These are phyloP conservation scores for Torulaspora delbrueckii DNA, from an alignment of 805 yeast species.

Conservation along the genomic window DNA sequence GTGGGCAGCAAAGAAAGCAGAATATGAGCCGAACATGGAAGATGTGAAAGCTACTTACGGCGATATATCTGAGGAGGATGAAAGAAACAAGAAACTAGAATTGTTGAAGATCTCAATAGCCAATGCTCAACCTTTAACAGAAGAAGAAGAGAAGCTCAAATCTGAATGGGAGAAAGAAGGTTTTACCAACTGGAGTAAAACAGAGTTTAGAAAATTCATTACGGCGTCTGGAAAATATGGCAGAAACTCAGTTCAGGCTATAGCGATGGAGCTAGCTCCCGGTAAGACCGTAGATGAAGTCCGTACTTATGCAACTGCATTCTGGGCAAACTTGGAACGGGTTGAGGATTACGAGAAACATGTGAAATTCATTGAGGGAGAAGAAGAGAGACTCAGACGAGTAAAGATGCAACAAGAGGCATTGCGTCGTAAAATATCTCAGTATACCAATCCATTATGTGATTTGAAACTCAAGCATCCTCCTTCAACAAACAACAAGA, in stretches of 20 bases:
- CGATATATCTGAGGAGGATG: conserved; percentile 40
- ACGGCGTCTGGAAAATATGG: conserved; percentile 74
- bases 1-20: conserved; percentile 63
- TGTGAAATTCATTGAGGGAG: conserved; percentile 73
- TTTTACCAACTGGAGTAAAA: conserved; percentile 75
- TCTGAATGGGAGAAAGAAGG: conserved; percentile 60
- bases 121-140: conserved; percentile 74
- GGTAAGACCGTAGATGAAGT: conserved; percentile 80
- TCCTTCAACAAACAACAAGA: conserved; percentile 59
- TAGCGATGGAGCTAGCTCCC: conserved; percentile 69
- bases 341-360: conserved; percentile 89
- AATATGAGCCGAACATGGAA: conserved; percentile 59
- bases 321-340: conserved; percentile 74
- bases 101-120: conserved; percentile 69
- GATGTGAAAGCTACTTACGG: conserved; percentile 43
- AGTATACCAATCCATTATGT: conserved; percentile 70
- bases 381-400: conserved; percentile 76
- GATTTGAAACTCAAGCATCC: conserved; percentile 70
- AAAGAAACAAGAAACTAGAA: conserved; percentile 44
- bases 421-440: conserved; percentile 66
- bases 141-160: conserved; percentile 68
- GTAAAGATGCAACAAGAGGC: conserved; percentile 70
- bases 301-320: conserved; percentile 65
- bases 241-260: conserved; percentile 61
- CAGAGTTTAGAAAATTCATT: conserved; percentile 82